A percentile compares a stretch with the other conserved stretches of the same genome.
Conservation (phyloP, 2,329 filamentous ascomycete species). For the Neurospora sp. region DNA sequence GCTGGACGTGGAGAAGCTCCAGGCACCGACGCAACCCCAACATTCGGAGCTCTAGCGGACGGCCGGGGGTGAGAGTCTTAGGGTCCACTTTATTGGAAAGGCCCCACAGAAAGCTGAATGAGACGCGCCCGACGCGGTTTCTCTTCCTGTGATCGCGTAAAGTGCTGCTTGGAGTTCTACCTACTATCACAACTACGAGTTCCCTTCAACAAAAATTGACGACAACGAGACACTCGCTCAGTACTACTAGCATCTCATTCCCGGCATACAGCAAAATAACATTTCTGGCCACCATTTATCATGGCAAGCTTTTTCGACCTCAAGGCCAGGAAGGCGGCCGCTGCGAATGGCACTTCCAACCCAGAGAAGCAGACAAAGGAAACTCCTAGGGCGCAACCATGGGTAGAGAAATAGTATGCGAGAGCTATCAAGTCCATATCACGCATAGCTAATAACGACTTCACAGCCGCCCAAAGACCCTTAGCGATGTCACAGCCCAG, state of each 20-base stretch:
- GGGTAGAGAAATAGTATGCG: constrained; percentile 96
- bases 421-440: background rate
- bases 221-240: background rate
- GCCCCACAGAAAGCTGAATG: background rate
- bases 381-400: constrained; percentile 65
- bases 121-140: background rate
- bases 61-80: background rate
- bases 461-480: constrained; percentile 75
- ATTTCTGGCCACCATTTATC: background rate
- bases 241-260: background rate
- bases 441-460: constrained; percentile 19
- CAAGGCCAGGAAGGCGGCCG: constrained; percentile 76
- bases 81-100: background rate
- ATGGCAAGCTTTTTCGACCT: constrained; percentile 96
- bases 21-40: background rate
- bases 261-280: background rate
- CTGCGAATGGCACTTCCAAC: constrained; percentile 59
- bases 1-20: background rate
- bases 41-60: background rate
- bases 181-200: background rate
- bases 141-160: background rate
- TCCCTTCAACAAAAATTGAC: background rate
- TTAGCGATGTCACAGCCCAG: constrained; percentile 92
- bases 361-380: constrained; percentile 52
- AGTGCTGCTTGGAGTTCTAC: background rate